Base-by-base conservation (phyloP, 2,329 filamentous ascomycete species). In the Hirsutella thompsonii region DNA sequence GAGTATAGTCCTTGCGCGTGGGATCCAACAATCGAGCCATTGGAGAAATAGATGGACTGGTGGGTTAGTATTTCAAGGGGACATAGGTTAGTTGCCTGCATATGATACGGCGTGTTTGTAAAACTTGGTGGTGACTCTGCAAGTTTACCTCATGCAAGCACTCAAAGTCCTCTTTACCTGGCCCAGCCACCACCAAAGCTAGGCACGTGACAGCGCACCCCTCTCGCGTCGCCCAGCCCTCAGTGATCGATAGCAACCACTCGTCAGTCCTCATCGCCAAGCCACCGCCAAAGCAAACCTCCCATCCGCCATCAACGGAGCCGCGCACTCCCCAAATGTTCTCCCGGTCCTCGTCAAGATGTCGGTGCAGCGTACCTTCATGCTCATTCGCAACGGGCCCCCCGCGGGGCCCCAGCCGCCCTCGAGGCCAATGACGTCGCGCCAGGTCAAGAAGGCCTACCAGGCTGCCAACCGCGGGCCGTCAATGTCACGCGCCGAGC, bases 1-100 rank as follows among this genome's bases (percentile, higher is more conserved):
- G 68, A 72, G 43, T 77, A 78, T 45, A 59, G 62, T n/a, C 68
- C 69, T 5, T 68, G 70, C 47, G 62, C 65, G 36, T 79, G 74
- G 74, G 72, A 78, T 51, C 74, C 74, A 2, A 69, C 70, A 2
- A 56, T 65, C 34, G 60, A 61, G 46, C 49, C 58, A n/a, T 46
- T 75, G 20, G 67, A 74, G 3, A 61, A 58, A 44, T 62, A 55
- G 43, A 33, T 9, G 40, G 23, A 26, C 6, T 26, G 23, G 11
- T 26, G 23, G 23, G 6, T 26, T 6, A 11, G 23, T 11, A 6
- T 26, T 26, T 26, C 23, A 11, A 26, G 11, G 6, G 11, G 23
- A 26, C 23, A 11, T 6, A 26, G 11, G 6, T 26, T n/a, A n/a
- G n/a, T n/a, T n/a, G n/a, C n/a, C n/a, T n/a, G n/a, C n/a, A n/a